These are phyloP conservation scores for Aquilaria malaccensis DNA, from an alignment of 345 rosid species.

Conservation along the genomic window DNA sequence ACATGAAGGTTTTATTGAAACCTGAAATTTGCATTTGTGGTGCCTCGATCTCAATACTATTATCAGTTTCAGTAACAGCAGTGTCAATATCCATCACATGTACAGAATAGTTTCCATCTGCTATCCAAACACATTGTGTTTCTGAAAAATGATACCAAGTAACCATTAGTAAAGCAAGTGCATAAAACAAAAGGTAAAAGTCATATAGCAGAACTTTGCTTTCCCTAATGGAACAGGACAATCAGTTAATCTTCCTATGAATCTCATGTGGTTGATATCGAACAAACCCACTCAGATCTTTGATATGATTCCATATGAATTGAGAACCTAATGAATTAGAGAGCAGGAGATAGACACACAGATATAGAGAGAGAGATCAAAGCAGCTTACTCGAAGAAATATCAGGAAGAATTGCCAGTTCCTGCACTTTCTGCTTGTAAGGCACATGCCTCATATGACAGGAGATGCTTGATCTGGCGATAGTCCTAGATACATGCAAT, in stretches of 20 bases:
- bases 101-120: constrained; percentile 58
- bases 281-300: too few relatives aligned
- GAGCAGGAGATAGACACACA: too few relatives aligned
- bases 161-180: constrained; percentile 9
- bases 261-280: too few relatives aligned
- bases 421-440: constrained; percentile 56
- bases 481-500: constrained; percentile 32
- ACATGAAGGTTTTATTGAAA: constrained; percentile 12
- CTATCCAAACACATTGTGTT: constrained; percentile 56
- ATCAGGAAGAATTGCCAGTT: constrained; percentile 60
- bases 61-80: constrained; percentile 32
- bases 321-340: too few relatives aligned
- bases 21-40: constrained; percentile 39
- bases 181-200: background rate
- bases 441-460: constrained; percentile 47
- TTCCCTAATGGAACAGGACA: constrained; percentile 1
- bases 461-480: constrained; percentile 30
- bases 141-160: constrained; percentile 33
- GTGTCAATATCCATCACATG: constrained; percentile 40
- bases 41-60: constrained; percentile 31
- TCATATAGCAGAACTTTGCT: constrained; percentile 3
- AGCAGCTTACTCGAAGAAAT: constrained; percentile 46
- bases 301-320: too few relatives aligned
- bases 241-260: background rate
- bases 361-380: constrained; percentile 1